Evolutionary conservation across 2,329 filamentous ascomycete genomes (phyloP), one percentile per base, ranked within the genome.

Genomic region (Colletotrichum sansevieriae): DNA sequence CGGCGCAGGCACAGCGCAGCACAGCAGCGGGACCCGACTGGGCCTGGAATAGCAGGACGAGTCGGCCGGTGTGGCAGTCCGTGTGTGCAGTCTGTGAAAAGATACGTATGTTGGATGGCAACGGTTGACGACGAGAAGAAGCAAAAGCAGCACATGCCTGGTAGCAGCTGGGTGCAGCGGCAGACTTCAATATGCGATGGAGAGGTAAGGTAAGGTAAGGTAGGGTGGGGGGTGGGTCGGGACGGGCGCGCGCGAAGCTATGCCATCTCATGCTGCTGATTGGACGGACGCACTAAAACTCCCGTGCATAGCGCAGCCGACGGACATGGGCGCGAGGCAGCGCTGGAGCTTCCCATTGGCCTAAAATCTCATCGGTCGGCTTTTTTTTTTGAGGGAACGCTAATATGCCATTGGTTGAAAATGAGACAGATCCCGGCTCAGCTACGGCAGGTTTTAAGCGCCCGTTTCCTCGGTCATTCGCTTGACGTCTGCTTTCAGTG

Each of bases 311-410:
- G 39, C 65, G 62, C 41, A 60, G 54, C 61, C 65, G 65, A 49
- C 35, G 55, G 55, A 41, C 25, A 52, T 20, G 18, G 44, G 18
- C 13, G 47, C 47, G 37, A 55, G 49, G 12, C 37, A 22, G 12
- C 47, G 13, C 11, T 54, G 15, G n/a, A 68, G 60, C 15, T 29
- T 56, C 44, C 63, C 57, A 78, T 78, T 79, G 76, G 77, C 43
- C 65, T 49, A 70, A 76, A 77, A 76, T 72, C 66, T 65, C 73
- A 71, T 71, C 49, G 74, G 75, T 72, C 73, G 68, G 74, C 71
- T 72, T 72, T 72, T 72, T 72, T 72, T 72, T 70, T 65, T 73
- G 70, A 72, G 52, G 71, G 62, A 69, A 25, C 64, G 46, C 71
- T 68, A 57, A 65, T 43, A 52, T 63, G 66, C 75, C 65, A 78